These are phyloP conservation scores for Starmerella vaccinii DNA, from an alignment of 805 yeast species.

Conservation along the genomic window DNA sequence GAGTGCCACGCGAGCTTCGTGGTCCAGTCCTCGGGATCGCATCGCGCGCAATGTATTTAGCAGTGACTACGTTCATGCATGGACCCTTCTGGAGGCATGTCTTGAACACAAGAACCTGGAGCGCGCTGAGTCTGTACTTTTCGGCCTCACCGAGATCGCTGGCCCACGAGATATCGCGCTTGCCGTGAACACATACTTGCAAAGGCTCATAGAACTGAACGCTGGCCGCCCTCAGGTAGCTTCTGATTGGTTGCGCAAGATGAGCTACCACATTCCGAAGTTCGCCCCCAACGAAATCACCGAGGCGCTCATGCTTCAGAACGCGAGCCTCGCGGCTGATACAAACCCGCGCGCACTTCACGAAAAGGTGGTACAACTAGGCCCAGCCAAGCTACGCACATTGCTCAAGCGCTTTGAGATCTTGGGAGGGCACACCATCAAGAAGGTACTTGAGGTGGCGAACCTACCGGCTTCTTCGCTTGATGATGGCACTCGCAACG, in stretches of 20 bases:
- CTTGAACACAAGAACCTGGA: constrained; percentile 52
- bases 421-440: constrained; percentile 40
- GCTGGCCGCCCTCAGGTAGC: constrained; percentile 37
- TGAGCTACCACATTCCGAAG: constrained; percentile 30
- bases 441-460: constrained; percentile 28
- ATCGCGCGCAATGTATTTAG: constrained; percentile 33
- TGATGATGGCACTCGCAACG: constrained; percentile 7
- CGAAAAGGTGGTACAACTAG: constrained; percentile 22
- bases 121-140: constrained; percentile 60
- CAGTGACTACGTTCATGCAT: constrained; percentile 53
- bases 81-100: constrained; percentile 73
- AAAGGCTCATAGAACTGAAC: constrained; percentile 35
- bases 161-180: constrained; percentile 43
- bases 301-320: constrained; percentile 47
- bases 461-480: constrained; percentile 12
- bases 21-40: constrained; percentile 31
- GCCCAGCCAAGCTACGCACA: constrained; percentile 19
- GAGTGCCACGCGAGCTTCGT: constrained; percentile 17
- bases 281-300: constrained; percentile 45
- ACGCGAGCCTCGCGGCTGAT: constrained; percentile 29
- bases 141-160: constrained; percentile 47
- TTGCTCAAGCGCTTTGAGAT: constrained; percentile 44
- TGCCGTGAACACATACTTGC: constrained; percentile 58
- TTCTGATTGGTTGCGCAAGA: constrained; percentile 34
- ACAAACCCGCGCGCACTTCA: constrained; percentile 21